These are phyloP conservation scores for Mortierella sp. DNA, from an alignment of 371 early-diverging fungal species.

Conservation along the genomic window DNA sequence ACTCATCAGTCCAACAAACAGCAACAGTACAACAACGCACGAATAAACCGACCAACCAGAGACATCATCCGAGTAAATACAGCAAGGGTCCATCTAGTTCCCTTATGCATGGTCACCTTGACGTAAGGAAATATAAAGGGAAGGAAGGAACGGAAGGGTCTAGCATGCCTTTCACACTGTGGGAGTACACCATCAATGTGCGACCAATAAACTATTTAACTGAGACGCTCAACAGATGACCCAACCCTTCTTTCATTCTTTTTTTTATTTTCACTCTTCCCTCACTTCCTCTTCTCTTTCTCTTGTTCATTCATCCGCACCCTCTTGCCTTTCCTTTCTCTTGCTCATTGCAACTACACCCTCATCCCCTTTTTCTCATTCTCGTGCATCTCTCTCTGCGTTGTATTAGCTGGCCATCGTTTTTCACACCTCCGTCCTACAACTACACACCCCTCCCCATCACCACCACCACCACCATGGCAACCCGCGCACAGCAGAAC, in stretches of 20 bases:
- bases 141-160: neutral
- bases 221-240: neutral
- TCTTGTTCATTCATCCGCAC: neutral
- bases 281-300: neutral
- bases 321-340: constrained; percentile 2
- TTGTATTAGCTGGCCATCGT: constrained; percentile 14
- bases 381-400: neutral
- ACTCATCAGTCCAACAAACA: neutral
- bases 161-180: neutral
- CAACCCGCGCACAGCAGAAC: neutral
- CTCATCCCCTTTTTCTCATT: constrained; percentile 5
- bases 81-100: neutral
- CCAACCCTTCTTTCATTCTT: neutral
- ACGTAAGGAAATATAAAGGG: constrained; percentile 15
- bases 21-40: neutral
- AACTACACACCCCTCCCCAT: constrained; percentile 9
- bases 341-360: neutral
- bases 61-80: neutral
- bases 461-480: constrained; percentile 2
- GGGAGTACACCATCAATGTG: neutral
- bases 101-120: constrained; percentile 21
- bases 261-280: neutral
- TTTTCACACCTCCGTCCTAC: constrained; percentile 13
- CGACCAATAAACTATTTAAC: neutral
- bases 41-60: neutral